Evolutionary conservation across 305 asterid species (phyloP).

Genomic region (Fraxinus latifolia): DNA sequence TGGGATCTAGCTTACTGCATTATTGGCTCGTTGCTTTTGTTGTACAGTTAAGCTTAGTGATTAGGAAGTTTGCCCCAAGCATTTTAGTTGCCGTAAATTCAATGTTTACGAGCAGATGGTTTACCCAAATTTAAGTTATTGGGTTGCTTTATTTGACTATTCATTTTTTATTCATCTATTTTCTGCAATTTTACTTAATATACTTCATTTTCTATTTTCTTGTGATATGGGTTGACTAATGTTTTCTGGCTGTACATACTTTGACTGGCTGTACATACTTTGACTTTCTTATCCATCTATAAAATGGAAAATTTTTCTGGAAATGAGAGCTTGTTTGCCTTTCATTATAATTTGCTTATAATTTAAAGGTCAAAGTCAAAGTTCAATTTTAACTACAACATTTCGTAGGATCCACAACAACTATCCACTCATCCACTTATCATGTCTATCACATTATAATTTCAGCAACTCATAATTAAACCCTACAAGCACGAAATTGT

Average conservation of each 20-base stretch:
- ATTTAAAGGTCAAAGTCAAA: neutral
- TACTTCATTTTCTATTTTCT: neutral
- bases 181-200: neutral
- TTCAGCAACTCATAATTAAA: neutral
- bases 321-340: neutral
- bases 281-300: slow-evolving; percentile 1
- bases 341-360: neutral
- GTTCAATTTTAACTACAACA: neutral
- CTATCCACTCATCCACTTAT: neutral
- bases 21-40: slow-evolving; percentile 3
- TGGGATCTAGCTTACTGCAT: slow-evolving; percentile 18
- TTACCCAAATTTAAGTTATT: neutral
- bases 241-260: neutral
- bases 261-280: neutral
- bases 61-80: neutral
- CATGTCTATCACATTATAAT: neutral
- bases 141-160: neutral
- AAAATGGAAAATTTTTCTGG: neutral
- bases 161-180: neutral
- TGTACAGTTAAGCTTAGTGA: neutral
- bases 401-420: neutral
- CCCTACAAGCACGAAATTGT: neutral
- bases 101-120: neutral
- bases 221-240: neutral
- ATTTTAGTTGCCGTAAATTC: neutral